These are phyloP conservation scores for Solanum phureja DNA, from an alignment of 257 asterid species.

Conservation along the genomic window DNA sequence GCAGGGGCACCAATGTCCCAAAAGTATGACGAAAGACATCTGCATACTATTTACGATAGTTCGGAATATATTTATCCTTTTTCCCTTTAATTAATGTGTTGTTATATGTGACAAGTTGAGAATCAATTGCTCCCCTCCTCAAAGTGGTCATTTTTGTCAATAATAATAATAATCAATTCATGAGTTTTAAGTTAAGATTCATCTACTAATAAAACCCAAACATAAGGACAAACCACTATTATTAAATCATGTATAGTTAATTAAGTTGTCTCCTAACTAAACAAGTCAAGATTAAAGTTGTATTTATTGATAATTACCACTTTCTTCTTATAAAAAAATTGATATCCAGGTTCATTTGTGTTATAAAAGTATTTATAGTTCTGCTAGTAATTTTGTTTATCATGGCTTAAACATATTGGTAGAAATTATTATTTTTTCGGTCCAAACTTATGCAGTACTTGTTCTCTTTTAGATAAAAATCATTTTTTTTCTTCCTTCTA, in stretches of 20 bases:
- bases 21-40: accelerated
- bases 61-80: accelerated
- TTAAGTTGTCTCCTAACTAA: neutral
- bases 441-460: neutral
- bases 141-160: neutral
- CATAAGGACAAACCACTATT: neutral
- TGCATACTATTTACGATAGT: no score
- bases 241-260: neutral
- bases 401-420: no score
- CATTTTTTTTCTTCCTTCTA: no score
- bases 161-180: no score
- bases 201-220: neutral
- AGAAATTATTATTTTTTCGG: no score
- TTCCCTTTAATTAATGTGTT: neutral
- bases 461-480: no score
- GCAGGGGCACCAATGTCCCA: accelerated
- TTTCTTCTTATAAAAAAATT: neutral
- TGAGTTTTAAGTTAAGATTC: neutral
- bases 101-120: neutral
- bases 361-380: no score
- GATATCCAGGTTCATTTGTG: neutral
- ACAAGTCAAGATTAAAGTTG: neutral
- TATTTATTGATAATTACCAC: neutral
- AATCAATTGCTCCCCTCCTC: neutral
- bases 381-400: no score